Evolutionary conservation across 768 basidiomycete species (phyloP).

Genomic region (Lyophyllum decastes): DNA sequence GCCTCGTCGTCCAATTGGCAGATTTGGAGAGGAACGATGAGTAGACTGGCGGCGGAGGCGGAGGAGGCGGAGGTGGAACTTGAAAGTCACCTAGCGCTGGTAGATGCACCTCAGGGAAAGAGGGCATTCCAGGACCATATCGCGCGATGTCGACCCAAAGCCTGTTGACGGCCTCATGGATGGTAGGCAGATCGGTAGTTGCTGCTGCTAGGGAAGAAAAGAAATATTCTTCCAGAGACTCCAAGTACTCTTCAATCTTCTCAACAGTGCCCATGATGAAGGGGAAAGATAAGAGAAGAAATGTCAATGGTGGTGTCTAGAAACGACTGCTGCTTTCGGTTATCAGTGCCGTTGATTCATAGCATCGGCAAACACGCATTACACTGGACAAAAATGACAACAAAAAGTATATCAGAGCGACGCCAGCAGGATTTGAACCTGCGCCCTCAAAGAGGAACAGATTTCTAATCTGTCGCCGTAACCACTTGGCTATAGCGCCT

Average conservation of each 20-base stretch:
- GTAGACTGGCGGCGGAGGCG: slow-evolving; percentile 56
- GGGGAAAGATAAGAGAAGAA: neutral
- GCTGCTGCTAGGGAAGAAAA: slow-evolving; percentile 55
- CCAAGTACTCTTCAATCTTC: slow-evolving; percentile 70
- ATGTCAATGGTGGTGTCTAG: neutral
- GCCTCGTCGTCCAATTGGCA: slow-evolving; percentile 50
- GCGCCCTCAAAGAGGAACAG: slow-evolving; percentile 72
- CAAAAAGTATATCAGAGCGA: slow-evolving; percentile 34
- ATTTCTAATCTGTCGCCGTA: slow-evolving; percentile 80
- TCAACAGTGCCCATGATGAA: slow-evolving; percentile 46
- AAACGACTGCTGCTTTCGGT: neutral
- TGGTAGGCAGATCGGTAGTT: slow-evolving; percentile 59
- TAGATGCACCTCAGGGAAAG: slow-evolving; percentile 51
- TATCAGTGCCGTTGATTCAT: slow-evolving; percentile 7
- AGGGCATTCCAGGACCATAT: slow-evolving; percentile 71
- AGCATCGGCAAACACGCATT: slow-evolving; percentile 15
- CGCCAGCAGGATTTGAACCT: slow-evolving; percentile 71
- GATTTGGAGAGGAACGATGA: slow-evolving; percentile 48
- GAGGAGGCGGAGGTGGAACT: slow-evolving; percentile 61
- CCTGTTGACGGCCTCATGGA: slow-evolving; percentile 65
- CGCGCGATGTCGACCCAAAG: slow-evolving; percentile 81
- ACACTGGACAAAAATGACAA: neutral
- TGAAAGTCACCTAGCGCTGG: slow-evolving; percentile 73
- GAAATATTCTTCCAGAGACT: slow-evolving; percentile 64
- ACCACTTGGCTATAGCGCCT: slow-evolving; percentile 81